These are phyloP conservation scores for Plasmodium reichenowi DNA, from an alignment of 169 alveolate genomes.

Conservation along the genomic window DNA sequence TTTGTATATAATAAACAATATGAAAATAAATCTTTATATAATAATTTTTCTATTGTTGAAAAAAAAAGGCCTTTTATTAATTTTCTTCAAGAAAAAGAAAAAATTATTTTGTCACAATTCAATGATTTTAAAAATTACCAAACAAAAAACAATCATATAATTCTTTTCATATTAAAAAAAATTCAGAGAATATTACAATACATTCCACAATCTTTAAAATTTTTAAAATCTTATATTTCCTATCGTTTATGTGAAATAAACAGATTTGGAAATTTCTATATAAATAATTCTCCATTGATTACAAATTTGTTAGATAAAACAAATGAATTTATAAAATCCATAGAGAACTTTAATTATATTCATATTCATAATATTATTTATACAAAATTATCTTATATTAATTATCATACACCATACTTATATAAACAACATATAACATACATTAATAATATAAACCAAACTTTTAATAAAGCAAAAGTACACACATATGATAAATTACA, in stretches of 20 bases:
- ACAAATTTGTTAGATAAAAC: constrained; percentile 37
- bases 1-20: not conserved
- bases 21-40: not conserved
- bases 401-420: too few species aligned
- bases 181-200: constrained; percentile 29
- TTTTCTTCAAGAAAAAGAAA: constrained; percentile 37
- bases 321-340: constrained; percentile 15
- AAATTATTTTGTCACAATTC: constrained; percentile 13
- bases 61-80: not conserved
- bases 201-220: constrained; percentile 18
- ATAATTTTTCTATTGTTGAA: too few species aligned
- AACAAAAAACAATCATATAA: constrained; percentile 34
- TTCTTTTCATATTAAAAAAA: constrained; percentile 37
- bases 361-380: not conserved
- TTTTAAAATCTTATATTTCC: constrained; percentile 42
- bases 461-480: not conserved
- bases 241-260: constrained; percentile 66
- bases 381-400: not conserved
- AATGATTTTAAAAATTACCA: constrained; percentile 18
- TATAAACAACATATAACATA: too few species aligned
- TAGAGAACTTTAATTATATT: constrained; percentile 21
- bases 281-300: constrained; percentile 26
- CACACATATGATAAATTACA: not conserved
- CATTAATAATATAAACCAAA: too few species aligned
- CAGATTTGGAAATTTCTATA: constrained; percentile 5